These are phyloP conservation scores for Lantana camara DNA, from an alignment of 257 asterid genomes.

Conservation along the genomic window DNA sequence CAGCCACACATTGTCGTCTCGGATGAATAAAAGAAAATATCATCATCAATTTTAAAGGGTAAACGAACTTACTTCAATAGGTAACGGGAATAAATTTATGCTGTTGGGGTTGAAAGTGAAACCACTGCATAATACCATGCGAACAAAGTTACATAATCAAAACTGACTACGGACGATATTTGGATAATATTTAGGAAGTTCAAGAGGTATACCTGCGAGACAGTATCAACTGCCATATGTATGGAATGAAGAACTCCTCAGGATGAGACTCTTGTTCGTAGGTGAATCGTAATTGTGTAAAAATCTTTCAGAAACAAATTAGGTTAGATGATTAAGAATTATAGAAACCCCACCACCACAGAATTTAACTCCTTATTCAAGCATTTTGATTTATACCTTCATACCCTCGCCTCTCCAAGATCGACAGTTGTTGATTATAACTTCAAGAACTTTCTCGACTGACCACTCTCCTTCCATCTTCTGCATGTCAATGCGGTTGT, in stretches of 20 bases:
- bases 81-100: constrained; percentile 70
- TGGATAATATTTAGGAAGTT: too few species aligned
- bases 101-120: constrained; percentile 58
- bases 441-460: constrained; percentile 88
- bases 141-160: background rate
- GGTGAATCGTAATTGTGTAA: constrained; percentile 75
- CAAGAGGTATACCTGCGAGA: constrained; percentile 62
- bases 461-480: constrained; percentile 84
- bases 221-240: constrained; percentile 85
- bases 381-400: constrained; percentile 56
- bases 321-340: constrained; percentile 10
- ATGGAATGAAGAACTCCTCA: constrained; percentile 93
- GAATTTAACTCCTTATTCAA: constrained; percentile 8
- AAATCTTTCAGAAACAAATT: constrained; percentile 50
- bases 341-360: background rate
- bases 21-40: background rate
- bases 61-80: constrained; percentile 58
- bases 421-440: constrained; percentile 71
- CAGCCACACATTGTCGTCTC: too few species aligned
- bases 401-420: constrained; percentile 98
- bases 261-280: constrained; percentile 97
- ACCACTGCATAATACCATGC: constrained; percentile 50
- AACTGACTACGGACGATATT: background rate
- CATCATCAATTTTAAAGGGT: background rate
- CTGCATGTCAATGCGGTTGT: constrained; percentile 79